phyloP scores from a whole-genome alignment of 179 eudicot species.

The Corrigiola litoralis region DNA sequence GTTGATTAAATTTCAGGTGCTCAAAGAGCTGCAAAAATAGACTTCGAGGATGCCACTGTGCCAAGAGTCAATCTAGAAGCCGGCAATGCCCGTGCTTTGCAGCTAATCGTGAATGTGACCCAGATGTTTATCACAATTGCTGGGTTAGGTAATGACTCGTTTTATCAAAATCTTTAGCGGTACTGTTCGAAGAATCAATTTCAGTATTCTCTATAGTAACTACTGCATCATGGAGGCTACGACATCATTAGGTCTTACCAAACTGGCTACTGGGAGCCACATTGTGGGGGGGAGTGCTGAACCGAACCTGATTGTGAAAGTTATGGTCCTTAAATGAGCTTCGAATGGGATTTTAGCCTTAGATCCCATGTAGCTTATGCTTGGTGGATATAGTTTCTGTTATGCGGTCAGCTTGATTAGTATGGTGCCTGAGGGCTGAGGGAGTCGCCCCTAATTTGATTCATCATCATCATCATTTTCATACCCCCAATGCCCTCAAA shows the following conservation, averaged over 20 bases:
- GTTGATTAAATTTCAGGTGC: slow-evolving; percentile 49
- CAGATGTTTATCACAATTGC: slow-evolving; percentile 96
- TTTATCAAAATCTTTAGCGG: too few relatives aligned
- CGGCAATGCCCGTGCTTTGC: slow-evolving; percentile 98
- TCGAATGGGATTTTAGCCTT: too few relatives aligned
- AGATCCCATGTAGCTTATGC: not conserved
- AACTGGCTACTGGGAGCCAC: not conserved
- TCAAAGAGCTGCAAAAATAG: slow-evolving; percentile 89
- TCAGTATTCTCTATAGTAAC: too few relatives aligned
- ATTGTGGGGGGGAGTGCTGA: not conserved
- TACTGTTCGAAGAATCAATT: not conserved
- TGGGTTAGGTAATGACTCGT: slow-evolving; percentile 81
- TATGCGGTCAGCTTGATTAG: too few relatives aligned
- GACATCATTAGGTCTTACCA: not conserved
- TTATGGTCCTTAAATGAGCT: not conserved
- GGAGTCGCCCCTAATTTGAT: too few relatives aligned
- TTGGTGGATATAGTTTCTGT: not conserved
- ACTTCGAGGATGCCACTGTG: slow-evolving; percentile 98
- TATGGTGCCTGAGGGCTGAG: too few relatives aligned
- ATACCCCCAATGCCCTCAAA: too few relatives aligned
- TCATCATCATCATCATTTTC: too few relatives aligned
- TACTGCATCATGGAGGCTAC: too few relatives aligned
- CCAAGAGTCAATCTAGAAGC: slow-evolving; percentile 98
- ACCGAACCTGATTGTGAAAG: not conserved
- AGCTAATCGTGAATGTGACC: slow-evolving; percentile 98